Conservation (phyloP, 148 eudicot species). For the Diospyros kaki region DNA sequence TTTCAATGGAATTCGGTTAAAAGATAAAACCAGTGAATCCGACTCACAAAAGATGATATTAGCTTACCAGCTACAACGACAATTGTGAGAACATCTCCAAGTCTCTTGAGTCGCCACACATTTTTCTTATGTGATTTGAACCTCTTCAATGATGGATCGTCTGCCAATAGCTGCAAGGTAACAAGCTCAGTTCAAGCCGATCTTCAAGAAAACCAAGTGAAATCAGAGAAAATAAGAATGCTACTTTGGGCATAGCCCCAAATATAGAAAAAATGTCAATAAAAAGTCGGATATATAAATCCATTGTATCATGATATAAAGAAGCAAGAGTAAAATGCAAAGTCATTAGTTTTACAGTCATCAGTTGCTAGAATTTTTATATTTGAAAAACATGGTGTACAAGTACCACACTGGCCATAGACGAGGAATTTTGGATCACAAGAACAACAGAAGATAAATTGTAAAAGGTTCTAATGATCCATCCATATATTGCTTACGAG, state of each 20-base stretch:
- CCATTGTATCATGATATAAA: background rate
- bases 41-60: conserved; percentile 11
- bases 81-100: conserved; percentile 75
- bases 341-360: background rate
- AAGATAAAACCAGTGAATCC: background rate
- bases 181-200: conserved; percentile 6
- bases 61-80: conserved; percentile 78
- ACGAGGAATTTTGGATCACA: no score
- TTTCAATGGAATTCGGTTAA: background rate
- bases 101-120: conserved; percentile 52
- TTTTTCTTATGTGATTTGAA: conserved; percentile 73
- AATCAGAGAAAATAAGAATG: background rate
- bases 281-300: background rate
- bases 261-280: background rate
- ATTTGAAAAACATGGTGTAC: background rate
- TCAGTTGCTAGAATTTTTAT: background rate
- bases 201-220: background rate
- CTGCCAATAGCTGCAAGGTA: conserved; percentile 70
- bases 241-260: no score
- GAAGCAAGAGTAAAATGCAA: background rate
- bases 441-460: no score
- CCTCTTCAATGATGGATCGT: conserved; percentile 64
- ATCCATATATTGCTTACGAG: no score
- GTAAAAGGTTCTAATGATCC: no score
- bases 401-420: no score